Conservation (phyloP, 805 yeast genomes). For the Lipomyces kockii region DNA sequence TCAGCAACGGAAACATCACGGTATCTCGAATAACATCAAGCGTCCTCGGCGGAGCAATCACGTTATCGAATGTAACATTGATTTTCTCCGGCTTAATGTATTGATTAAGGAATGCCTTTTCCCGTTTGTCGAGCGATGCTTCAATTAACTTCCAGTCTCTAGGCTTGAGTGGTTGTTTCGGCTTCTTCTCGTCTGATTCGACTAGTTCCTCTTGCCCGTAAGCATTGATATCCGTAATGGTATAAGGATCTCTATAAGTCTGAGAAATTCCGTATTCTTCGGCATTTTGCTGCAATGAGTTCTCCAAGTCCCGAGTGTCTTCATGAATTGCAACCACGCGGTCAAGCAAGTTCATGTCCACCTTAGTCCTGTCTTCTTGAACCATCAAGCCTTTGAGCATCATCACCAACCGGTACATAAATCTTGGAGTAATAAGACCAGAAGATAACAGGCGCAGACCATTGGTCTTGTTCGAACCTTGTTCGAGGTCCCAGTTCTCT, state of each 20-base stretch:
- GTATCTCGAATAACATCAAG: constrained; percentile 30
- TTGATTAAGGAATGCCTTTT: constrained; percentile 18
- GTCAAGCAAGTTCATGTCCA: constrained; percentile 16
- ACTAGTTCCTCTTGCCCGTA: neutral
- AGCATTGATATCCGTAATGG: neutral
- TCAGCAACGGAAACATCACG: constrained; percentile 23
- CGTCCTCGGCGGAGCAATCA: constrained; percentile 27
- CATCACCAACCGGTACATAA: constrained; percentile 14
- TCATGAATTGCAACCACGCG: constrained; percentile 16
- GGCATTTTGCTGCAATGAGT: constrained; percentile 7
- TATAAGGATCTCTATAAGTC: neutral
- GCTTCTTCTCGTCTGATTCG: neutral
- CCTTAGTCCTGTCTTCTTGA: constrained; percentile 10
- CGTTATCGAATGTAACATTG: constrained; percentile 20
- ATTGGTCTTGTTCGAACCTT: neutral
- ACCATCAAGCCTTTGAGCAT: constrained; percentile 28
- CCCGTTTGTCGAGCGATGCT: constrained; percentile 25
- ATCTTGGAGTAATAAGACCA: constrained; percentile 15
- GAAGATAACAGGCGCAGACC: constrained; percentile 21
- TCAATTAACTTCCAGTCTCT: constrained; percentile 7
- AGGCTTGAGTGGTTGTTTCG: neutral
- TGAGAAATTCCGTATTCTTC: constrained; percentile 6
- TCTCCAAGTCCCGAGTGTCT: constrained; percentile 15
- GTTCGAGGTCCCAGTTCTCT: constrained; percentile 3
- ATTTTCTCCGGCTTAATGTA: constrained; percentile 31